phyloP scores from a whole-genome alignment of 768 basidiomycete genomes.

The Clavulina sp. region DNA sequence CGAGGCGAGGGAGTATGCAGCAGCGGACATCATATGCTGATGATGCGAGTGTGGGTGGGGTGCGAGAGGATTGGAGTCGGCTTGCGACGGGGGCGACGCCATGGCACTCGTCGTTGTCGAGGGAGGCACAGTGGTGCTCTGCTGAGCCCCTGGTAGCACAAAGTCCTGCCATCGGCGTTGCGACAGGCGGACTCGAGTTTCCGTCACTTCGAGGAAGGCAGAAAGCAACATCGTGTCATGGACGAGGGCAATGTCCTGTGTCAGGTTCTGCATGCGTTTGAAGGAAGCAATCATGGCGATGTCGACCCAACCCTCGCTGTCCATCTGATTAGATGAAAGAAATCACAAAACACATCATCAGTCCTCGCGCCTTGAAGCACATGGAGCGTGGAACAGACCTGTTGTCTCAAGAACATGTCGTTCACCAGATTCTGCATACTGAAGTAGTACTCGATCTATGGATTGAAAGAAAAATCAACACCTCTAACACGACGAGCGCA shows the following conservation, averaged over 20 bases:
- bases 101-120: too few species aligned
- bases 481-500: neutral
- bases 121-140: too few species aligned
- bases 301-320: conserved; percentile 71
- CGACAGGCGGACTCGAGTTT: conserved; percentile 50
- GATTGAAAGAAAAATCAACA: conserved; percentile 6
- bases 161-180: conserved; percentile 40
- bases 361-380: neutral
- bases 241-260: conserved; percentile 36
- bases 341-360: neutral
- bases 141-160: conserved; percentile 47
- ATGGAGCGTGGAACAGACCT: conserved; percentile 29
- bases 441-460: conserved; percentile 80
- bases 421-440: conserved; percentile 79
- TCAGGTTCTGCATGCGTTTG: conserved; percentile 60
- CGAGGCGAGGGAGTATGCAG: neutral
- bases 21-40: neutral
- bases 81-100: neutral
- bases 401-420: conserved; percentile 65
- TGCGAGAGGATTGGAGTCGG: neutral
- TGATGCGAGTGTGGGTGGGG: too few species aligned
- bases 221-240: conserved; percentile 54
- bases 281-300: conserved; percentile 72
- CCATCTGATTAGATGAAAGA: conserved; percentile 61
- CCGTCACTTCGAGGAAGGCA: conserved; percentile 45